These are phyloP conservation scores for Exophiala oligosperma DNA, from an alignment of 2,329 filamentous ascomycete species.

Conservation along the genomic window DNA sequence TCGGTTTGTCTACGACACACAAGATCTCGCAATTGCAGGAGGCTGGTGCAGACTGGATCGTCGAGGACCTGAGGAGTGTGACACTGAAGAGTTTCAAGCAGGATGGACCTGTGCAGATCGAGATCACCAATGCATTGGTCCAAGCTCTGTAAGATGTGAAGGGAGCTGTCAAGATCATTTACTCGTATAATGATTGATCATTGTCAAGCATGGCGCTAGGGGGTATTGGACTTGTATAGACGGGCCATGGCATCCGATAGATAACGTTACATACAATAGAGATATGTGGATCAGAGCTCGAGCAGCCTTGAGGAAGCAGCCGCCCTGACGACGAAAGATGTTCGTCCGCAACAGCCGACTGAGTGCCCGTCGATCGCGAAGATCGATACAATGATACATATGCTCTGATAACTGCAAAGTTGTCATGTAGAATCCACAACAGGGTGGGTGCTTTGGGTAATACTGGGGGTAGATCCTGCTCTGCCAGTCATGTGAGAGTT, in stretches of 20 bases:
- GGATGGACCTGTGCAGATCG: slow-evolving; percentile 17
- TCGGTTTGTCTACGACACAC: slow-evolving; percentile 85
- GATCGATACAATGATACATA: slow-evolving; percentile 1
- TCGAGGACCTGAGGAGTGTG: slow-evolving; percentile 75
- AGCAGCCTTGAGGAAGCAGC: slow-evolving; percentile 6
- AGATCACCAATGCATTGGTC: slow-evolving; percentile 25
- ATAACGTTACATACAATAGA: not conserved
- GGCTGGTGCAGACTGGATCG: slow-evolving; percentile 85
- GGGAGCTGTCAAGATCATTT: too few species aligned
- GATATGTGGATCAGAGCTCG: slow-evolving; percentile 1
- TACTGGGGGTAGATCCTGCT: too few species aligned
- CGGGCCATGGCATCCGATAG: not conserved
- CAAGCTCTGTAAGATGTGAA: slow-evolving; percentile 1
- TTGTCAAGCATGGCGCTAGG: slow-evolving; percentile 15
- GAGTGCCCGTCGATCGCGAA: too few species aligned
- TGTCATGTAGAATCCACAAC: too few species aligned
- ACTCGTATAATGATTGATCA: not conserved
- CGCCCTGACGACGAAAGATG: slow-evolving; percentile 4
- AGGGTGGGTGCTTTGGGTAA: too few species aligned
- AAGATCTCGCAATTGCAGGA: slow-evolving; percentile 67
- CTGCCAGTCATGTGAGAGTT: not conserved
- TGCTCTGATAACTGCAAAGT: not conserved
- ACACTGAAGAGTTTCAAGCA: slow-evolving; percentile 48
- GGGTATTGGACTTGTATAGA: not conserved
- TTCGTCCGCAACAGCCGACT: not conserved